Evolutionary conservation across 2,329 filamentous ascomycete genomes (phyloP), one percentile per base, ranked within the genome.

Genomic region (Aspergillus sp.): DNA sequence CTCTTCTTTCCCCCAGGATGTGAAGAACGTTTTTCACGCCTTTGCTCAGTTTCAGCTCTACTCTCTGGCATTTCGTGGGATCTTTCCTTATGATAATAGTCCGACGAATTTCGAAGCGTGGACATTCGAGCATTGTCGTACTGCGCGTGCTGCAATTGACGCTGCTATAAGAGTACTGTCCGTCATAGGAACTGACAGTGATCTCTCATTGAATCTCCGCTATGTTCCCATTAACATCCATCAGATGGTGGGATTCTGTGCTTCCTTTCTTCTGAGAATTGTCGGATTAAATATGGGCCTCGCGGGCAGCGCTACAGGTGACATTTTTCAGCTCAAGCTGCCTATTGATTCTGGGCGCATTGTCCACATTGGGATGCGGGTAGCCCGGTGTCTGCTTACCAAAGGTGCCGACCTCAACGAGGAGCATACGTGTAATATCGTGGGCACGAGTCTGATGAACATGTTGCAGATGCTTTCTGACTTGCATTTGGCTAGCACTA

Each of bases 21-120:
- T 36, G 5, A 36, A 36, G 4, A 11, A 36, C 5, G 5, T 62
- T 4, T 59, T 57, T 23, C 59, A 59, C 30, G n/a, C 69, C 70
- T 75, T 81, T 39, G 77, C 76, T 5, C 77, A 76, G 42, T 73
- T 81, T 17, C 76, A 80, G 63, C 71, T 81, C n/a, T 75, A 79
- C 61, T 68, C 65, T 8, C 60, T 68, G 23, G 66, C 62, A 10
- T 53, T 65, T 36, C 52, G 64, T 70, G 10, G 78, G 21, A 73
- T 75, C 70, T 61, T 70, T 70, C 63, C 73, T 64, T 73, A 36
- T 23, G 49, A 50, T n/a, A 19, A 19, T 5, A 64, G 61, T n/a
- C 11, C 25, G 17, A 19, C 42, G 11, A 36, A 17, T 2, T 15
- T 39, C 15, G n/a, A 44, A n/a, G 23, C 63, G 42, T 65, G 64